phyloP scores from a whole-genome alignment of 129 eudicot species.

The Erigeron canadensis region DNA sequence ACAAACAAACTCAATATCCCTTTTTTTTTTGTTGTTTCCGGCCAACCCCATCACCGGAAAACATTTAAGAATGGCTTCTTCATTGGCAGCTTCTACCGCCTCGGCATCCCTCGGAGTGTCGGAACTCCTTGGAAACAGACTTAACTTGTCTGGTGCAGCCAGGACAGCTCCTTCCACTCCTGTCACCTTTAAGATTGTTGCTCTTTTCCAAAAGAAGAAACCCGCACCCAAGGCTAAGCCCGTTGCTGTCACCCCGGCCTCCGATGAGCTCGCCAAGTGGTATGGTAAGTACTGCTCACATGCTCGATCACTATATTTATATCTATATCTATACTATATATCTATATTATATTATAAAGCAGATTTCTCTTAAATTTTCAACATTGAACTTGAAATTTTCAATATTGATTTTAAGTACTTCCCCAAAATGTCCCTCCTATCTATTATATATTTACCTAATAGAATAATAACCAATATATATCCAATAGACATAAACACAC shows the following conservation, averaged over 20 bases:
- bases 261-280: constrained; percentile 99
- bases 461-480: no score
- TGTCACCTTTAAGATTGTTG: constrained; percentile 57
- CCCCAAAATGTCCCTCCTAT: no score
- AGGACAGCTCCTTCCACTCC: constrained; percentile 50
- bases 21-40: constrained; percentile 1
- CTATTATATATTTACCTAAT: no score
- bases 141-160: constrained; percentile 44
- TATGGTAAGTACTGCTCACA: constrained; percentile 75
- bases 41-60: constrained; percentile 4
- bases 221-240: constrained; percentile 69
- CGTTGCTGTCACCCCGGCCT: constrained; percentile 50
- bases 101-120: constrained; percentile 50
- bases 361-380: no score
- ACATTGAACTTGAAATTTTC: no score
- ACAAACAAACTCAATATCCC: constrained; percentile 1
- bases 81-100: constrained; percentile 62
- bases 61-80: constrained; percentile 74
- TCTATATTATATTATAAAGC: no score
- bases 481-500: no score
- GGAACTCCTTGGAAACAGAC: constrained; percentile 66
- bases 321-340: no score
- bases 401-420: no score
- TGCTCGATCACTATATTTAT: no score
- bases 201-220: constrained; percentile 84